Base-by-base conservation (phyloP, 2,329 filamentous ascomycete genomes). In the Geosmithia morbida region DNA sequence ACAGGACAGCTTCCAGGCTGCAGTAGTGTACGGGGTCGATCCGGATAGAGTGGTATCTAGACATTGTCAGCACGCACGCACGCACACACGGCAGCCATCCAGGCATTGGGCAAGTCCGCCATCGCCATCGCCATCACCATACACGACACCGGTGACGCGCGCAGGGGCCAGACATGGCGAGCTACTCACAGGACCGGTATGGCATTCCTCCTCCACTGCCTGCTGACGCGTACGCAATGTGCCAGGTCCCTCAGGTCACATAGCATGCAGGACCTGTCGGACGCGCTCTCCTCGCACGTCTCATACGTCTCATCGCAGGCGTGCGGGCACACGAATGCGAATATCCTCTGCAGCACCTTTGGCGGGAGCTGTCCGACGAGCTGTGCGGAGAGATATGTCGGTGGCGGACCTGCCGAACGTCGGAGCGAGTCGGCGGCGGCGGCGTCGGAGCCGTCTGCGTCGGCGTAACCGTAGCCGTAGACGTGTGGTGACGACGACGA, bases 21-120 rank as follows among this genome's bases (percentile, higher is more conserved):
- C 90, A 97, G 67, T 95, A 96, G 66, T 97, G 90, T 30, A 96
- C 89, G 17, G 85, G 78, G 61, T 97, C 90, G 61, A 97, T 92
- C 50, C 89, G 85, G 54, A 97, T 81, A 68, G 87, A 89, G 57
- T 83, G 81, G 62, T 94, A 94, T 54, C 87, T 94, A 56, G 5
- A 40, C 17, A 16, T 16, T 16, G 39, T 40, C 40, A 42, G 40
- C 7, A 18, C 3, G 16, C 40, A 7, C 16, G 22, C 7, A 20
- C 39, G 13, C 14, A 40, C 17, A 16, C 39, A 18, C 39, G 13
- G n/a, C n/a, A n/a, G n/a, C n/a, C n/a, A n/a, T n/a, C n/a, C n/a
- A n/a, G n/a, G n/a, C n/a, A n/a, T n/a, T n/a, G n/a, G n/a, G n/a
- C n/a, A n/a, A n/a, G n/a, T n/a, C n/a, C n/a, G n/a, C n/a, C n/a